phyloP scores from a whole-genome alignment of 805 yeast genomes.

The Saturnispora quitensis region DNA sequence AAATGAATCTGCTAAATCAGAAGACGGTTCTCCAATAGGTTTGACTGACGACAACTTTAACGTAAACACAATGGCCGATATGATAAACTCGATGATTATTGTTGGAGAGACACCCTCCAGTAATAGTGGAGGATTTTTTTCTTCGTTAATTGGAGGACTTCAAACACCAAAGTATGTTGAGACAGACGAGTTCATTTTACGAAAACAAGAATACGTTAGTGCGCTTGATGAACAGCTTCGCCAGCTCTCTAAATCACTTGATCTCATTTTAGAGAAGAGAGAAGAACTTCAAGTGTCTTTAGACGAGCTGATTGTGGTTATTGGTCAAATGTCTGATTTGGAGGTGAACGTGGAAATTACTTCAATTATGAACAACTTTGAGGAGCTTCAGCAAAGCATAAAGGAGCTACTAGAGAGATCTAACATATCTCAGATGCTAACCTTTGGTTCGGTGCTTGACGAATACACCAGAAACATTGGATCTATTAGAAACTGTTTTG shows the following conservation, averaged over 20 bases:
- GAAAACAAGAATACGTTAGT: slow-evolving; percentile 60
- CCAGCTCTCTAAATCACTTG: slow-evolving; percentile 61
- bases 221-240: slow-evolving; percentile 65
- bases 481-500: slow-evolving; percentile 64
- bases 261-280: slow-evolving; percentile 64
- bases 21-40: slow-evolving; percentile 30
- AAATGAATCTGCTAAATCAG: slow-evolving; percentile 62
- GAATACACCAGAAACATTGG: slow-evolving; percentile 75
- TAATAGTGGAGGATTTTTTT: slow-evolving; percentile 46
- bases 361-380: slow-evolving; percentile 58
- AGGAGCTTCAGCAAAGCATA: slow-evolving; percentile 60
- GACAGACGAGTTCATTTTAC: slow-evolving; percentile 67
- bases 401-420: slow-evolving; percentile 69
- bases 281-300: slow-evolving; percentile 60
- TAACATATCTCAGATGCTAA: slow-evolving; percentile 75
- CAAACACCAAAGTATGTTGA: slow-evolving; percentile 59
- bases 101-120: slow-evolving; percentile 16
- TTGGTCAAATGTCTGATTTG: slow-evolving; percentile 56
- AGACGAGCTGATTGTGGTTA: slow-evolving; percentile 47
- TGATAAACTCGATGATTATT: slow-evolving; percentile 18
- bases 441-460: slow-evolving; percentile 79
- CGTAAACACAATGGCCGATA: slow-evolving; percentile 22
- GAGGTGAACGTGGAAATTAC: slow-evolving; percentile 65
- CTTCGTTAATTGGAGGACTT: slow-evolving; percentile 54
- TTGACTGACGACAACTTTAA: slow-evolving; percentile 22